Evolutionary conservation across 306 rosid genomes (phyloP).

Genomic region (Glycine tomentella): DNA sequence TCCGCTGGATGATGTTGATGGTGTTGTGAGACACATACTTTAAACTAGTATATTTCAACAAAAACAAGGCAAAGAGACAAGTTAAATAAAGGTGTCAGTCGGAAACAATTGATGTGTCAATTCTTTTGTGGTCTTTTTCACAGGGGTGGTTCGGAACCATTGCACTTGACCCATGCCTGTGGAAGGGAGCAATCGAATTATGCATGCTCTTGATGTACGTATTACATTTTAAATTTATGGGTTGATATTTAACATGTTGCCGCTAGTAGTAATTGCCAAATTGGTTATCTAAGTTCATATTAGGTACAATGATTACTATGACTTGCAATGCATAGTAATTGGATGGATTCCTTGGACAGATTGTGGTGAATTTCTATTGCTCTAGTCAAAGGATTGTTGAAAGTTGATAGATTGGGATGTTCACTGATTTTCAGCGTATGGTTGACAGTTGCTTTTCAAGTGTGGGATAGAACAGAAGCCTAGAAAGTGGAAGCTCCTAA

Average conservation of each 20-base stretch:
- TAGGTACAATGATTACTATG: background rate
- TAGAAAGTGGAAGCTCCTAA: slow-evolving; percentile 3
- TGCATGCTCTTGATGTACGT: slow-evolving; percentile 1
- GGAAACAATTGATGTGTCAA: slow-evolving; percentile 37
- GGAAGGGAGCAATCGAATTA: background rate
- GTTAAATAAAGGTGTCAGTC: background rate
- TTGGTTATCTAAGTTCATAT: background rate
- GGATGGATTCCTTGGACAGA: background rate
- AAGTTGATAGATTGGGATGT: slow-evolving; percentile 45
- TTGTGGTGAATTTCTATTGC: slow-evolving; percentile 24
- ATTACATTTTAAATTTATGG: background rate
- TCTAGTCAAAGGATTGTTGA: slow-evolving; percentile 50
- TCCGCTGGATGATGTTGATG: slow-evolving; percentile 44
- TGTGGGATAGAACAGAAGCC: slow-evolving; percentile 1
- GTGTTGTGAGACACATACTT: background rate
- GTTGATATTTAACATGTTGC: slow-evolving; percentile 4
- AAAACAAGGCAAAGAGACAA: slow-evolving; percentile 37
- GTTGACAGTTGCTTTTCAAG: slow-evolving; percentile 31
- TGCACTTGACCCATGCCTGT: too few relatives aligned
- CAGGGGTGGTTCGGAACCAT: background rate
- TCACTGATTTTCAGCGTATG: slow-evolving; percentile 31
- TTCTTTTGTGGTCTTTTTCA: slow-evolving; percentile 13
- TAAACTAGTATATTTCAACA: slow-evolving; percentile 36
- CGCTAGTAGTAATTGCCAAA: background rate
- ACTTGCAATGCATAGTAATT: background rate